Base-by-base conservation (phyloP, 805 yeast genomes). In the Ogataea populi-albae region DNA sequence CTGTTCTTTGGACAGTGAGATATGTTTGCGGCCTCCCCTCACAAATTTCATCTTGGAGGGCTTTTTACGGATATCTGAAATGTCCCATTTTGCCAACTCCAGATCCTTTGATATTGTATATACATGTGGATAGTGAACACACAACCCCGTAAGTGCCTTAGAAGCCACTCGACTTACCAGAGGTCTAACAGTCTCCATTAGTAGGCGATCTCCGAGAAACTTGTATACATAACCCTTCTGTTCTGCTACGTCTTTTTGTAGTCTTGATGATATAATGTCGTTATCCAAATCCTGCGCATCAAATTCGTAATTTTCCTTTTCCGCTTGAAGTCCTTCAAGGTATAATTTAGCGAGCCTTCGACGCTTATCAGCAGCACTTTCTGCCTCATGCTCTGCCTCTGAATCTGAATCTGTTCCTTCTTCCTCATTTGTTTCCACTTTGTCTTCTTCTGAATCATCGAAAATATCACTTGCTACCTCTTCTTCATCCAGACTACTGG, bases 301-400 rank as follows among this genome's bases (percentile, higher is more conserved):
- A 51, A 86, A 89, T 33, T 73, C 78, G 37, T 66, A 74, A 7
- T 59, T 52, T 11, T 52, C 52, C 14, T 70, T 72, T 43, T 82
- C 86, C 3, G 67, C 63, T 56, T 84, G 78, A 52, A 93, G 64
- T 53, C 83, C 84, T 30, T 82, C 88, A 44, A 93, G 66, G 60
- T 93, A 93, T 61, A 89, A 93, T 61, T 88, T 88, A 12, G 98
- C 98, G 41, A 93, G 70, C 54, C 98, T 71, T 63, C 98, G 77
- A 62, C 98, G 77, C 62, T 86, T 88, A 54, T 93, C 98, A 0
- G 96, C 94, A 6, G 89, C 94, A 31, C 77, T 76, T 61, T 91
- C 98, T 12, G 69, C 71, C 11, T 67, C 77, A 46, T 79, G 77
- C 48, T 82, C 94, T 47, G 81, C 93, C 21, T 82, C 91, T 10